Percentiles rank a stretch among this genome's conserved stretches.
These are phyloP conservation scores for Mycena latifolia DNA, from an alignment of 768 basidiomycete species.

Conservation along the genomic window DNA sequence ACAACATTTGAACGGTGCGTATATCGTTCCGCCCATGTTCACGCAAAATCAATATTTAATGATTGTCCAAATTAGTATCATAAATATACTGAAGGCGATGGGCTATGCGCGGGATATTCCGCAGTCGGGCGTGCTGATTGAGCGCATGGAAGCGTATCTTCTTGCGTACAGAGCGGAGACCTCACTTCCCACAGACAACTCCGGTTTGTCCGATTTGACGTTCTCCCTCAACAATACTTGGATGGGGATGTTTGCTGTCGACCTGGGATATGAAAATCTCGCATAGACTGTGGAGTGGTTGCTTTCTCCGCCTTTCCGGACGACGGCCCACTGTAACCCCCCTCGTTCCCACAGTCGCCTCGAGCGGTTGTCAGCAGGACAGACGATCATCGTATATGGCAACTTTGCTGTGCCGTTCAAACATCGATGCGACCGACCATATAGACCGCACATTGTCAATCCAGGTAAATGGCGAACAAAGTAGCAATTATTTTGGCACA, in stretches of 20 bases:
- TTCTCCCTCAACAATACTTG: slow-evolving; percentile 12
- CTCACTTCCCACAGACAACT: not conserved
- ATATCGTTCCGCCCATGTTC: not conserved
- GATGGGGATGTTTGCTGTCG: slow-evolving; percentile 11
- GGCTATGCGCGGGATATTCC: slow-evolving; percentile 17
- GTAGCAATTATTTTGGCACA: no score
- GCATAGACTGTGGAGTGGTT: no score
- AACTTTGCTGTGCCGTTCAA: not conserved
- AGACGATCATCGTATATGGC: not conserved
- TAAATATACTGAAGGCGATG: slow-evolving; percentile 8
- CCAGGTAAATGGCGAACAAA: no score
- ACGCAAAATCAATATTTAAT: not conserved
- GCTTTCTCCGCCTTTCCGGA: no score
- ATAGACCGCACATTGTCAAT: no score
- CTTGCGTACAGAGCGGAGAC: not conserved
- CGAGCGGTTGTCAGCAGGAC: not conserved
- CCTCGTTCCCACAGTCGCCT: no score
- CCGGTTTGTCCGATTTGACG: not conserved
- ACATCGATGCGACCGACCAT: no score
- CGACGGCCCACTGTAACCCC: no score
- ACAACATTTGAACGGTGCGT: slow-evolving; percentile 16
- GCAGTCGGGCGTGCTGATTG: slow-evolving; percentile 10
- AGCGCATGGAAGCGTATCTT: slow-evolving; percentile 19
- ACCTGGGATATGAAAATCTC: not conserved
- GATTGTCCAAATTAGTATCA: not conserved